Evolutionary conservation across 345 rosid species (phyloP).

Genomic region (Pistacia atlantica): DNA sequence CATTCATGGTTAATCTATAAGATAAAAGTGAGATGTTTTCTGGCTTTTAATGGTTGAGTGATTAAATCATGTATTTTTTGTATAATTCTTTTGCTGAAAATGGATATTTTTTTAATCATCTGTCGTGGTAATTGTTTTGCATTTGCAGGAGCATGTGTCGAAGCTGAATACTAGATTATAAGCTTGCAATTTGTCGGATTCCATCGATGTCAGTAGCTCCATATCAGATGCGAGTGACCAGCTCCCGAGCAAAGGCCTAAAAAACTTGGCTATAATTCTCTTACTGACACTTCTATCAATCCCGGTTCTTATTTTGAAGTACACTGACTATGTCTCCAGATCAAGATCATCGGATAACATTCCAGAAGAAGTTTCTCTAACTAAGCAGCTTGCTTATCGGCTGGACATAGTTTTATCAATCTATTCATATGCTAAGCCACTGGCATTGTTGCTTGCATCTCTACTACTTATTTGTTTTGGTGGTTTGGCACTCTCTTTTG

Average conservation of each 20-base stretch:
- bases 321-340: constrained; percentile 49
- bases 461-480: constrained; percentile 63
- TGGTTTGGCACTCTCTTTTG: constrained; percentile 68
- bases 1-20: not conserved
- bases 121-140: not conserved
- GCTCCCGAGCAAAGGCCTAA: constrained; percentile 36
- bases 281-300: constrained; percentile 44
- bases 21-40: not conserved
- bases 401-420: constrained; percentile 58
- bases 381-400: constrained; percentile 57
- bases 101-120: not conserved
- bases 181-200: constrained; percentile 44
- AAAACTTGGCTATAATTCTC: constrained; percentile 48
- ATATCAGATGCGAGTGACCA: constrained; percentile 29
- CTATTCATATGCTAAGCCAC: constrained; percentile 70
- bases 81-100: not conserved
- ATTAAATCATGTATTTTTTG: not conserved
- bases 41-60: not conserved
- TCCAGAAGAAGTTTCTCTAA: constrained; percentile 54
- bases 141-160: constrained; percentile 48
- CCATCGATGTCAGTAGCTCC: constrained; percentile 24
- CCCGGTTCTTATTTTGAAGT: constrained; percentile 51
- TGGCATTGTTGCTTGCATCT: constrained; percentile 66
- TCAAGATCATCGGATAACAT: constrained; percentile 45
- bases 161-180: constrained; percentile 35